Evolutionary conservation across 345 rosid species (phyloP).

Genomic region (Citrus inodora): DNA sequence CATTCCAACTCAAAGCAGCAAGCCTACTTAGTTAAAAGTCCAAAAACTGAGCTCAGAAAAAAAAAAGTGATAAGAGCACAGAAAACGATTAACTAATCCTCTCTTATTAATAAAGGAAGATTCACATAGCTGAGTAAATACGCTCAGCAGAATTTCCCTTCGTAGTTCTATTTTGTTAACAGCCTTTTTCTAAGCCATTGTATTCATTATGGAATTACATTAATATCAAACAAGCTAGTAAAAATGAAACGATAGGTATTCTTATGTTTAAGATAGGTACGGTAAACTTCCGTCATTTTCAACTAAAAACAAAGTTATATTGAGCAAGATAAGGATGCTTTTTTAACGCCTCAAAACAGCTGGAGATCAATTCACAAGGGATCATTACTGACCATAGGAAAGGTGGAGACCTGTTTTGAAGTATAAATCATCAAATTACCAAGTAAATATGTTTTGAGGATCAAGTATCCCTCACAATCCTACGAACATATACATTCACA

Average conservation of each 20-base stretch:
- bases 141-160: neutral
- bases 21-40: constrained; percentile 39
- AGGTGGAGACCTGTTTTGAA: neutral
- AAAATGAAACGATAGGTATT: neutral
- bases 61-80: neutral
- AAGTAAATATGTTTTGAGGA: neutral
- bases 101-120: neutral
- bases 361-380: neutral
- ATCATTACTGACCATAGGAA: neutral
- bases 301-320: neutral
- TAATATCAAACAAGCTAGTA: neutral
- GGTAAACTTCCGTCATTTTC: neutral
- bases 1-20: constrained; percentile 87
- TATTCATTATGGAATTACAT: neutral
- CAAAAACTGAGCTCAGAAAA: constrained; percentile 3
- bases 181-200: neutral
- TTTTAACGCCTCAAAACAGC: neutral
- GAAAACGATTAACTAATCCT: neutral
- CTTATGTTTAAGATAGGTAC: neutral
- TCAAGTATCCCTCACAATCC: neutral
- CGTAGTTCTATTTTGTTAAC: neutral
- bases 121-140: neutral
- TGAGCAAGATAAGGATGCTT: neutral
- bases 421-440: neutral
- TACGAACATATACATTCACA: neutral